A percentile compares a stretch with the other conserved stretches of the same genome.
Evolutionary conservation across 2,329 filamentous ascomycete species (phyloP).

Genomic region (Chrysosporium queenslandicum): DNA sequence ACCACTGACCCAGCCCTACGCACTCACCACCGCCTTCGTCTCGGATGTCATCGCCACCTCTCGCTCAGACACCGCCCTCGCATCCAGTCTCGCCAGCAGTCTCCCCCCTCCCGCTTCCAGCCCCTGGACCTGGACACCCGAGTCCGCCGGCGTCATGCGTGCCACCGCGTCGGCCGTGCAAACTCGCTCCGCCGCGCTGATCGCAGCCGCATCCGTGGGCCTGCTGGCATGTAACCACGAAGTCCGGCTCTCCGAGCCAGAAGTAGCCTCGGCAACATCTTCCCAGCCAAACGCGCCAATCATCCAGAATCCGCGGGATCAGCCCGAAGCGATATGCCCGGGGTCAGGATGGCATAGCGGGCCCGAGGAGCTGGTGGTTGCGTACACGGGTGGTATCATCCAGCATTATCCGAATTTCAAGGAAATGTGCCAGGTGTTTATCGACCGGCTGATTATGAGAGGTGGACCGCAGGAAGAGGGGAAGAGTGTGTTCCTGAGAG

Average conservation of each 20-base stretch:
- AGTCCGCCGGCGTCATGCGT: slow-evolving; percentile 51
- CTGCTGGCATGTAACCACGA: slow-evolving; percentile 61
- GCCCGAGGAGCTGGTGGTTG: slow-evolving; percentile 57
- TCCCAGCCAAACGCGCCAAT: neutral
- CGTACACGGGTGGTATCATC: slow-evolving; percentile 67
- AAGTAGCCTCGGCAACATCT: neutral
- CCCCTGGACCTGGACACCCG: slow-evolving; percentile 54
- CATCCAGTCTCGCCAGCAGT: slow-evolving; percentile 42
- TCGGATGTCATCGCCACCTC: slow-evolving; percentile 56
- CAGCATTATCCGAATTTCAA: slow-evolving; percentile 62
- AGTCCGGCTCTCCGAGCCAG: slow-evolving; percentile 34
- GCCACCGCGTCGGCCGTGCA: slow-evolving; percentile 61
- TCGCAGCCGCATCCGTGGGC: slow-evolving; percentile 62
- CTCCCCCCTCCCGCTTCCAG: slow-evolving; percentile 40
- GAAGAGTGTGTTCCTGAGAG: slow-evolving; percentile 39
- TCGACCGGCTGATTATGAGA: slow-evolving; percentile 42
- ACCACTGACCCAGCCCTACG: slow-evolving; percentile 48
- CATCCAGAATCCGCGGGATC: neutral
- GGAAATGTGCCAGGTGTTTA: slow-evolving; percentile 53
- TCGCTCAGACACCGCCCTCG: slow-evolving; percentile 41
- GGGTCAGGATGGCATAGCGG: slow-evolving; percentile 34
- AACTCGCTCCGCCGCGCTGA: slow-evolving; percentile 60
- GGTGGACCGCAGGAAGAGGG: slow-evolving; percentile 31
- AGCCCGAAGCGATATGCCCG: slow-evolving; percentile 23
- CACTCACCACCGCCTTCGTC: slow-evolving; percentile 61